Evolutionary conservation across 805 yeast genomes (phyloP).

Genomic region (Metschnikowia hibisci): DNA sequence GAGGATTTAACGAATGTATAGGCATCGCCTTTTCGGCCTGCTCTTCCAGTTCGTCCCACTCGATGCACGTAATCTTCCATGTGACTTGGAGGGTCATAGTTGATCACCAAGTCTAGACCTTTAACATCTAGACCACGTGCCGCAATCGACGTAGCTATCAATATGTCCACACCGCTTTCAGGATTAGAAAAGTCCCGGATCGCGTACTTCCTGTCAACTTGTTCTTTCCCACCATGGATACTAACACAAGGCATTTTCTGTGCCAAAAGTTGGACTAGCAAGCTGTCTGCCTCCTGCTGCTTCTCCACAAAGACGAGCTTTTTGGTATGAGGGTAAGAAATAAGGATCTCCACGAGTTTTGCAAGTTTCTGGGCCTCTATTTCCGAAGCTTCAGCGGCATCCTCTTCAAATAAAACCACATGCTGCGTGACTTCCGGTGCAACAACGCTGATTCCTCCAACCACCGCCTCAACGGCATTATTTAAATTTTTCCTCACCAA

Average conservation of each 20-base stretch:
- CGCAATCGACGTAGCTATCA: conserved; percentile 90
- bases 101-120: conserved; percentile 71
- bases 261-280: conserved; percentile 50
- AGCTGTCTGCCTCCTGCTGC: conserved; percentile 78
- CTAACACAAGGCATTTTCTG: conserved; percentile 59
- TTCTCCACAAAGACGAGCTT: conserved; percentile 82
- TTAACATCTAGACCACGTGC: conserved; percentile 96
- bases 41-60: conserved; percentile 95
- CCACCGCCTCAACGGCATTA: conserved; percentile 69
- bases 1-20: conserved; percentile 57
- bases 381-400: conserved; percentile 13
- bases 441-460: conserved; percentile 78
- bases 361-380: conserved; percentile 43
- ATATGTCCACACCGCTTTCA: conserved; percentile 53
- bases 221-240: conserved; percentile 91
- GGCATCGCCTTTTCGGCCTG: conserved; percentile 62
- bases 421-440: conserved; percentile 75
- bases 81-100: conserved; percentile 47
- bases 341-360: conserved; percentile 52
- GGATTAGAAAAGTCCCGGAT: conserved; percentile 59
- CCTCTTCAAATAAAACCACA: conserved; percentile 57
- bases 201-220: conserved; percentile 72
- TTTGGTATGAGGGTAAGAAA: conserved; percentile 45
- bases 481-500: conserved; percentile 63
- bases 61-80: conserved; percentile 95